These are phyloP conservation scores for Parasitella parasitica DNA, from an alignment of 371 early-diverging fungal genomes.

Conservation along the genomic window DNA sequence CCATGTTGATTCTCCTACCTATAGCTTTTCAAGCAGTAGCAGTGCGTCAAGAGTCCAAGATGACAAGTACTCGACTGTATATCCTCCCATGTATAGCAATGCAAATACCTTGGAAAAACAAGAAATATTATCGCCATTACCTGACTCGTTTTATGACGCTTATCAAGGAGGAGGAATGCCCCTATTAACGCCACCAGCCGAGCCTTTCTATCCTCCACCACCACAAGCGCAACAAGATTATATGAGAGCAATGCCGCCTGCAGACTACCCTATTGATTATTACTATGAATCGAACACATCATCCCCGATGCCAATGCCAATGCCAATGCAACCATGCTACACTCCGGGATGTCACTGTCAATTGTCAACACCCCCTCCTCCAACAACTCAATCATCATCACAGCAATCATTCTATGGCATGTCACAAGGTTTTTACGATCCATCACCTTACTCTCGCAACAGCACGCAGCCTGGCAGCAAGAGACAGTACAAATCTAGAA, in stretches of 20 bases:
- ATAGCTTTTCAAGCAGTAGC: slow-evolving; percentile 15
- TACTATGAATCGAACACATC: neutral
- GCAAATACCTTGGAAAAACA: neutral
- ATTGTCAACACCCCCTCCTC: neutral
- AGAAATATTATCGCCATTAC: slow-evolving; percentile 12
- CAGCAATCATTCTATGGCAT: neutral
- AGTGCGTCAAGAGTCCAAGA: neutral
- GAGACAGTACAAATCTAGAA: slow-evolving; percentile 1
- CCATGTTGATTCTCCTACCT: slow-evolving; percentile 17
- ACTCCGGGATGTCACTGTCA: slow-evolving; percentile 3
- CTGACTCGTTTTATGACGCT: slow-evolving; percentile 18
- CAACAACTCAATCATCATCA: neutral
- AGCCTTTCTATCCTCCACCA: neutral
- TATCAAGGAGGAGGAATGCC: slow-evolving; percentile 14
- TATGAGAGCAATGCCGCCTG: neutral
- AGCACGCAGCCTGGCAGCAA: neutral
- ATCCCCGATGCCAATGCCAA: neutral
- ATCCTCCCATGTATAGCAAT: neutral
- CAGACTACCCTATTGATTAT: neutral
- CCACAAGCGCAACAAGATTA: neutral
- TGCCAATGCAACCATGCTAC: slow-evolving; percentile 1
- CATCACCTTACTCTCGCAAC: neutral
- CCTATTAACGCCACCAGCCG: slow-evolving; percentile 23
- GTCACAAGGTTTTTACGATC: neutral
- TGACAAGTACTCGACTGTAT: neutral